Evolutionary conservation across 306 rosid species (phyloP).

Genomic region (Vicia villosa): DNA sequence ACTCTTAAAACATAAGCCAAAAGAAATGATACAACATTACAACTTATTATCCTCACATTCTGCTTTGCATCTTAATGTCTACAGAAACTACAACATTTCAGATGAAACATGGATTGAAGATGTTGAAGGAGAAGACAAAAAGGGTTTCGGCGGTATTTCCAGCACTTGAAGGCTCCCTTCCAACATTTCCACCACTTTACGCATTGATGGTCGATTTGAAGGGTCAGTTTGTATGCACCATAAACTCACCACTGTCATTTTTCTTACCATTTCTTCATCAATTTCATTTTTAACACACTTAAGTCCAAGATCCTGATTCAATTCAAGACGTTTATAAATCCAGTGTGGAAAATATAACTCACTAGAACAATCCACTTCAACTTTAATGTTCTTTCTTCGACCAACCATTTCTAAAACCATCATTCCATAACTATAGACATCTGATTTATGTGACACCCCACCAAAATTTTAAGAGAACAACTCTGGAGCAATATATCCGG

Average conservation of each 20-base stretch:
- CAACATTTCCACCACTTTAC: constrained; percentile 43
- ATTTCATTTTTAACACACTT: constrained; percentile 11
- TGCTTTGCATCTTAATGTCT: not conserved
- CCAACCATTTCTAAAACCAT: constrained; percentile 46
- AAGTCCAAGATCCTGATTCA: constrained; percentile 33
- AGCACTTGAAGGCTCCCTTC: constrained; percentile 30
- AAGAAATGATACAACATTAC: not conserved
- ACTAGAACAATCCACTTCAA: constrained; percentile 20
- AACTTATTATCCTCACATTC: not conserved
- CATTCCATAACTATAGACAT: constrained; percentile 52
- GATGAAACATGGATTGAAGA: not conserved
- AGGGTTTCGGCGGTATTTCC: constrained; percentile 37
- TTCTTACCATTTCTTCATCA: constrained; percentile 33
- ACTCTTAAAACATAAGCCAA: too few relatives aligned
- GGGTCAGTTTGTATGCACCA: constrained; percentile 44
- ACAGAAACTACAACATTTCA: not conserved
- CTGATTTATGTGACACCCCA: constrained; percentile 42
- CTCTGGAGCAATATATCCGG: constrained; percentile 33
- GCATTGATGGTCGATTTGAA: constrained; percentile 36
- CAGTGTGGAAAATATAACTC: constrained; percentile 48
- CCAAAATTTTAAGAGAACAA: constrained; percentile 42
- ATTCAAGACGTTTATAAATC: constrained; percentile 41
- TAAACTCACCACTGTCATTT: constrained; percentile 44
- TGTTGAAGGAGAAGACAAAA: constrained; percentile 24
- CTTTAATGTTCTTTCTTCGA: constrained; percentile 25